phyloP scores from a whole-genome alignment of 495 filamentous ascomycete genomes.

The Terfezia boudieri region DNA sequence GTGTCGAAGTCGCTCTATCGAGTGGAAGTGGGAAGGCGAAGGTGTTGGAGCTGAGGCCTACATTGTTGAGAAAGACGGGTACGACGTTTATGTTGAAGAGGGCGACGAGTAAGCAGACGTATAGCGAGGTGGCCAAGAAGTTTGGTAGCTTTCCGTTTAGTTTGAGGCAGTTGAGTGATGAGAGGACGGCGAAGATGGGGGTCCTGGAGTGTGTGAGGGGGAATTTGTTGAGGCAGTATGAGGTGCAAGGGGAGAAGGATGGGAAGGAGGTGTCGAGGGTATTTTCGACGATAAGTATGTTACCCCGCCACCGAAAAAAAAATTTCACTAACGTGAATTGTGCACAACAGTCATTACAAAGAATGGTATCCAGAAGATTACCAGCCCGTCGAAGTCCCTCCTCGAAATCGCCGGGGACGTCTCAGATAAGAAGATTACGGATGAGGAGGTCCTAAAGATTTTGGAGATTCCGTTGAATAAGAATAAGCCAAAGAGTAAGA shows the following conservation, averaged over 20 bases:
- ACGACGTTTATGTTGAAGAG: conserved; percentile 83
- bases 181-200: conserved; percentile 86
- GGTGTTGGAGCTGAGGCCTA: conserved; percentile 62
- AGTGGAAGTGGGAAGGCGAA: conserved; percentile 87
- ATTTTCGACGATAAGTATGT: conserved; percentile 75
- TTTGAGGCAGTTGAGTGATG: conserved; percentile 87
- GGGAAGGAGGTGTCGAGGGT: conserved; percentile 58
- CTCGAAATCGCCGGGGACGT: conserved; percentile 58
- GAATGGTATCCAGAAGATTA: conserved; percentile 74
- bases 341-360: conserved; percentile 69
- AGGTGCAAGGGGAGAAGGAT: conserved; percentile 85
- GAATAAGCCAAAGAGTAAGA: conserved; percentile 64
- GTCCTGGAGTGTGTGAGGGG: conserved; percentile 84
- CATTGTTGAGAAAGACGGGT: conserved; percentile 75
- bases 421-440: conserved; percentile 91
- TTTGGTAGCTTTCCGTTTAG: conserved; percentile 97
- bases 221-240: conserved; percentile 81
- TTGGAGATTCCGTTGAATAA: conserved; percentile 66
- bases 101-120: conserved; percentile 65
- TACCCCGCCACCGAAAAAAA: conserved; percentile 3
- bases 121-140: conserved; percentile 86
- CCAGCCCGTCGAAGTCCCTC: conserved; percentile 35
- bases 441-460: conserved; percentile 85
- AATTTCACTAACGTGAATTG: conserved; percentile 9
- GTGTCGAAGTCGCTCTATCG: conserved; percentile 84